phyloP scores from a whole-genome alignment of 2,329 filamentous ascomycete genomes.

The Phoma herbarum region DNA sequence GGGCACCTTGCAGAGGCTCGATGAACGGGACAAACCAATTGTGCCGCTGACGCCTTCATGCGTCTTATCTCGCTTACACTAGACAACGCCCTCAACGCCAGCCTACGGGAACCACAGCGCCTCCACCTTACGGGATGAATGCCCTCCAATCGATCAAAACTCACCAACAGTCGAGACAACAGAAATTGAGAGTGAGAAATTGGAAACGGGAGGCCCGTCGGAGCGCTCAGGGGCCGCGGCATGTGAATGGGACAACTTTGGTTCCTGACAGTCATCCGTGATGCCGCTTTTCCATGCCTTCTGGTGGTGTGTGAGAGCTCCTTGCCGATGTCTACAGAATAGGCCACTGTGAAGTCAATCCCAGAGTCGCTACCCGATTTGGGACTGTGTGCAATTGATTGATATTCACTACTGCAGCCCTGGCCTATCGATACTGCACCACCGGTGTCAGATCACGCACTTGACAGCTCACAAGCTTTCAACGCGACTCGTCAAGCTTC shows the following conservation, averaged over 20 bases:
- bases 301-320: neutral
- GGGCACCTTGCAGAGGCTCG: constrained; percentile 8
- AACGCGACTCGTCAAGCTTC: constrained; percentile 8
- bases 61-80: constrained; percentile 20
- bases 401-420: constrained; percentile 6
- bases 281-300: constrained; percentile 1
- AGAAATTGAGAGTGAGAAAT: constrained; percentile 9
- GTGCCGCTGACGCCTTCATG: constrained; percentile 21
- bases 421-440: constrained; percentile 14
- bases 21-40: constrained; percentile 17
- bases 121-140: constrained; percentile 11
- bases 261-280: constrained; percentile 4
- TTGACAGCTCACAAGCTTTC: constrained; percentile 16
- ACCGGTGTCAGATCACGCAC: constrained; percentile 4
- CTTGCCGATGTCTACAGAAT: neutral
- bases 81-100: constrained; percentile 17
- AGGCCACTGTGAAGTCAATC: constrained; percentile 9
- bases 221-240: constrained; percentile 13
- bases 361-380: constrained; percentile 3
- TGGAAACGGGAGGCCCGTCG: constrained; percentile 12
- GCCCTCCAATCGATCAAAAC: constrained; percentile 7
- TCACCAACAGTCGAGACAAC: neutral
- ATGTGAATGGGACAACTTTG: constrained; percentile 3
- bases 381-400: neutral
- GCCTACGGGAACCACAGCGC: constrained; percentile 10